Evolutionary conservation across 352 stramenopile genomes (phyloP).

Genomic region (Lagenidium sp.): DNA sequence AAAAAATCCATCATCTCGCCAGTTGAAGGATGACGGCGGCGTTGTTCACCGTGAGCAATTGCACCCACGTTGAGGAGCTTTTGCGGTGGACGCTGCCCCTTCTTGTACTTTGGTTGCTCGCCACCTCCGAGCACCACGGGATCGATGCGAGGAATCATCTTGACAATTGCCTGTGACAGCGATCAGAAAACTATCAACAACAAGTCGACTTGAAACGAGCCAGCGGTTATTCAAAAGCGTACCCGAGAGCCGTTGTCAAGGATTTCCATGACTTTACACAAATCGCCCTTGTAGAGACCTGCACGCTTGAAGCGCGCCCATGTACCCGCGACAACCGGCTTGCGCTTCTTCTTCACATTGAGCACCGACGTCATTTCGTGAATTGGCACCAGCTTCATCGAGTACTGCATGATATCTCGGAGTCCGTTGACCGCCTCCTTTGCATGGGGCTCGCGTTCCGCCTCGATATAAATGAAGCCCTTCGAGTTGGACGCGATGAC

Average conservation of each 20-base stretch:
- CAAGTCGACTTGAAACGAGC: too few relatives aligned
- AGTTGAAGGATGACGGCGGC: conserved; percentile 52
- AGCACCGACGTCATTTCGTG: conserved; percentile 88
- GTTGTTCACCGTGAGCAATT: conserved; percentile 59
- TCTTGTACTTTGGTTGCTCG: conserved; percentile 85
- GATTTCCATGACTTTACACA: conserved; percentile 85
- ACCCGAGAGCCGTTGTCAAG: conserved; percentile 76
- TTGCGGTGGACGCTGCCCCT: conserved; percentile 77
- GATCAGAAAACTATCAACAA: too few relatives aligned
- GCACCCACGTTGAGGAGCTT: conserved; percentile 74
- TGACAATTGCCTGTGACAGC: conserved; percentile 75
- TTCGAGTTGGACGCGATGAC: conserved; percentile 84
- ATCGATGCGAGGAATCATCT: conserved; percentile 80
- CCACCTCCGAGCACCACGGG: conserved; percentile 62
- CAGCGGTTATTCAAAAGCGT: background rate
- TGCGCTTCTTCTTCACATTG: conserved; percentile 78
- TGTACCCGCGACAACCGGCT: conserved; percentile 61
- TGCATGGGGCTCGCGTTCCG: conserved; percentile 75
- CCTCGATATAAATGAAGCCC: conserved; percentile 86
- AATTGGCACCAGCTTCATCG: conserved; percentile 85
- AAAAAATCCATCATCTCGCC: conserved; percentile 86
- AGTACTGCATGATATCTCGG: conserved; percentile 80
- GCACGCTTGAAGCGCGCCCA: conserved; percentile 84
- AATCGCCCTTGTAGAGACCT: conserved; percentile 80
- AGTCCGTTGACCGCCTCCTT: conserved; percentile 81